Evolutionary conservation across 345 rosid species (phyloP).

Genomic region (Hypericum perforatum): DNA sequence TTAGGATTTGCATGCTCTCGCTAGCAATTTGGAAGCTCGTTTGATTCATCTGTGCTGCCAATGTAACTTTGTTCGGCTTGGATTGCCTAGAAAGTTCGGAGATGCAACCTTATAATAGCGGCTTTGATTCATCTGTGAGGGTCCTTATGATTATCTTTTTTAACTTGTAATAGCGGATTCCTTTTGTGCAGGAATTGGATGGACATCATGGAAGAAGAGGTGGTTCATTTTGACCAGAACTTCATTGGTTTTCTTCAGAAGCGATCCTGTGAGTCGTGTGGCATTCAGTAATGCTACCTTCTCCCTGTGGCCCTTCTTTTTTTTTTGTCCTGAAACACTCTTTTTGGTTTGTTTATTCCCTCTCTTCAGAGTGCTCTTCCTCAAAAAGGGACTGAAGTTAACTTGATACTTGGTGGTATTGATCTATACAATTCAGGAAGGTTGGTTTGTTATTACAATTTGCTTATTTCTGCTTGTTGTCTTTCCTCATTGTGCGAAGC

Average conservation of each 20-base stretch:
- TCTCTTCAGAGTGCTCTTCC: constrained; percentile 40
- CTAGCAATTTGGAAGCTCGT: too few relatives aligned
- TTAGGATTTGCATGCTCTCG: too few relatives aligned
- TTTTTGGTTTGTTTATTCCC: constrained; percentile 3
- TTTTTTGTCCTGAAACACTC: neutral
- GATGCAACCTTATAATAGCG: too few relatives aligned
- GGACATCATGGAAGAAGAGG: constrained; percentile 79
- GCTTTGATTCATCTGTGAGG: too few relatives aligned
- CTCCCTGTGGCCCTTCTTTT: neutral
- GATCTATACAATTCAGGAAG: constrained; percentile 99
- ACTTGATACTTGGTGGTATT: constrained; percentile 75
- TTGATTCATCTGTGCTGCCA: too few relatives aligned
- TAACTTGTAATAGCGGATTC: neutral
- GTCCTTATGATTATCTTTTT: neutral
- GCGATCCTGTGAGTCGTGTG: constrained; percentile 49
- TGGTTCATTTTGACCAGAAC: constrained; percentile 67
- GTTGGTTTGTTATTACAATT: constrained; percentile 55
- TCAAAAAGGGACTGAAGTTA: constrained; percentile 60
- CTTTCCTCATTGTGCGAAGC: constrained; percentile 7
- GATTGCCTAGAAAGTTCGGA: too few relatives aligned
- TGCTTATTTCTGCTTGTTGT: neutral
- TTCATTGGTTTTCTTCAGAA: constrained; percentile 69
- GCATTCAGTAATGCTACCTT: too few relatives aligned
- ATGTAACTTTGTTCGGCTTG: too few relatives aligned
- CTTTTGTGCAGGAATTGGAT: constrained; percentile 47